These are phyloP conservation scores for Aspergillus felis DNA, from an alignment of 2,329 filamentous ascomycete genomes.

Conservation along the genomic window DNA sequence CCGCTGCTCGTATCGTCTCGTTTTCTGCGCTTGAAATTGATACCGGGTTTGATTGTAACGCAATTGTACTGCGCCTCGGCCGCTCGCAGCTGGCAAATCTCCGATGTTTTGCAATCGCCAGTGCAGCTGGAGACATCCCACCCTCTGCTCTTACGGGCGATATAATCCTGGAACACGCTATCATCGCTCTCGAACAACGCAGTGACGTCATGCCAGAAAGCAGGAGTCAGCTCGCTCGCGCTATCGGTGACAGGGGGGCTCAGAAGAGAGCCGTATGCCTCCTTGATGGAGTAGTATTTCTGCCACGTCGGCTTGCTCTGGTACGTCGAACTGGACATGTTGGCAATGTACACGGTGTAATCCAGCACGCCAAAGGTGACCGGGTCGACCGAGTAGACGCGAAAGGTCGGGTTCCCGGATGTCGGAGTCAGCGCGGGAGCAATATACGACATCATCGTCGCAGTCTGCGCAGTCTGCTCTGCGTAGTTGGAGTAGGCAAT, in stretches of 20 bases:
- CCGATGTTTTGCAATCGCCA: too few species aligned
- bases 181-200: too few species aligned
- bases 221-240: too few species aligned
- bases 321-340: constrained; percentile 46
- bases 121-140: too few species aligned
- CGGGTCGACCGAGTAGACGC: constrained; percentile 55
- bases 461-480: constrained; percentile 39
- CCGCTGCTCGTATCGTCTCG: constrained; percentile 5
- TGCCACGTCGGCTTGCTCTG: constrained; percentile 49
- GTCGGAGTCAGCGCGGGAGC: constrained; percentile 53
- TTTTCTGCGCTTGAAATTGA: constrained; percentile 28
- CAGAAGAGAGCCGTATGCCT: constrained; percentile 19
- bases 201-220: too few species aligned
- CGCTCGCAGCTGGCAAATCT: too few species aligned
- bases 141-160: too few species aligned
- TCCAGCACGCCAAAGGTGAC: constrained; percentile 54
- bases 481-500: constrained; percentile 50
- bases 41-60: constrained; percentile 34
- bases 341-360: constrained; percentile 50
- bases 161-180: too few species aligned
- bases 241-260: too few species aligned
- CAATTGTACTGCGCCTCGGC: constrained; percentile 53
- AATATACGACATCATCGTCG: constrained; percentile 51
- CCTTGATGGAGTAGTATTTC: constrained; percentile 54
- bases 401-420: constrained; percentile 54